Conservation (phyloP, 208 protist genomes). For the Leishmania turanica region DNA sequence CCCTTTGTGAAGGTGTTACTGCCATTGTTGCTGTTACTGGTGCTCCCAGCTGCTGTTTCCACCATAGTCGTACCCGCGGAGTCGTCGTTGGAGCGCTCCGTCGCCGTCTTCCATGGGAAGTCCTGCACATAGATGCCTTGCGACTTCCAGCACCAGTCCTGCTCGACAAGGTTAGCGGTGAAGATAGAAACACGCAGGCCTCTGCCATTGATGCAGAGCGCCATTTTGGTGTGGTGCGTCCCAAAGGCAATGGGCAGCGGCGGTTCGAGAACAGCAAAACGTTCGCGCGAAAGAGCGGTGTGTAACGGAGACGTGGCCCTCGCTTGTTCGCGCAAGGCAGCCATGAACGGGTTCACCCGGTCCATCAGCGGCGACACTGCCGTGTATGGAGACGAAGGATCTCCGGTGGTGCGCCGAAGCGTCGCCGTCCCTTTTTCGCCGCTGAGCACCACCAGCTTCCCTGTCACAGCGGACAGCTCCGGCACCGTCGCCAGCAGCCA, state of each 20-base stretch:
- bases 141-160: conserved; percentile 70
- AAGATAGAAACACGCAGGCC: conserved; percentile 73
- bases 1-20: conserved; percentile 9
- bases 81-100: background rate
- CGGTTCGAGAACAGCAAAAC: conserved; percentile 59
- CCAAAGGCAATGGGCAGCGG: conserved; percentile 73
- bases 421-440: conserved; percentile 56
- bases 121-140: conserved; percentile 87
- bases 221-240: conserved; percentile 88
- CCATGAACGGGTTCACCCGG: conserved; percentile 26
- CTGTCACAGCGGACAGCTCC: conserved; percentile 31
- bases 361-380: conserved; percentile 19
- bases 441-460: conserved; percentile 52
- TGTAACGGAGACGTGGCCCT: background rate
- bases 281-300: conserved; percentile 5
- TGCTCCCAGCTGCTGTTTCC: background rate
- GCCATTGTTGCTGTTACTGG: background rate
- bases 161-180: conserved; percentile 74
- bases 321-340: background rate
- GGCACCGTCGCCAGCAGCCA: conserved; percentile 60
- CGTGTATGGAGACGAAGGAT: background rate
- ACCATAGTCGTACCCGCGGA: background rate
- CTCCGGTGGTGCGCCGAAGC: conserved; percentile 1
- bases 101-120: conserved; percentile 47
- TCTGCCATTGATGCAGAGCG: conserved; percentile 49